Conservation (phyloP, 345 rosid species). For the Salix udensis region DNA sequence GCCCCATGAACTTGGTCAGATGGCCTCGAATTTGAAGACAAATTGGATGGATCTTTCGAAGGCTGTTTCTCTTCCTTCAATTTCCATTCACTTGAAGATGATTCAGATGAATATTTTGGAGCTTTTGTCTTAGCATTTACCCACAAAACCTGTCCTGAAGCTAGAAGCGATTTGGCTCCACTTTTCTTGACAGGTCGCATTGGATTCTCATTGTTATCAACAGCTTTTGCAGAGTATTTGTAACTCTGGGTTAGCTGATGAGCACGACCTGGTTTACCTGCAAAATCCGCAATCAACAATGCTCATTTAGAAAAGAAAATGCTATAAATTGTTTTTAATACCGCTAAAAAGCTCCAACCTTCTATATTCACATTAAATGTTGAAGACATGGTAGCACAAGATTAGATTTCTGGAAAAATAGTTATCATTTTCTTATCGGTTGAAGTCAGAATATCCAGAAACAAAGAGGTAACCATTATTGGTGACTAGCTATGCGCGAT, state of each 20-base stretch:
- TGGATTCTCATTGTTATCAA: not conserved
- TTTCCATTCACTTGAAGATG: not conserved
- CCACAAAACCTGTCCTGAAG: not conserved
- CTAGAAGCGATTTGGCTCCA: not conserved
- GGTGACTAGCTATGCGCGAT: not conserved
- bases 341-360: not conserved
- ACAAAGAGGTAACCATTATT: not conserved
- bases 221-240: not conserved
- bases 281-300: not conserved
- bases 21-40: not conserved
- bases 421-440: not conserved
- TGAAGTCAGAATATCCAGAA: not conserved
- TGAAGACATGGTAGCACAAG: not conserved
- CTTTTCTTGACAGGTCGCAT: not conserved
- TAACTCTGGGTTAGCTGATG: not conserved
- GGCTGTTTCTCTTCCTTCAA: conserved; percentile 7
- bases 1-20: not conserved
- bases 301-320: not conserved
- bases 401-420: not conserved
- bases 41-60: not conserved
- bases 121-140: conserved; percentile 4
- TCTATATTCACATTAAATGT: not conserved
- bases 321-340: not conserved
- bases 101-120: not conserved
- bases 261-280: not conserved